phyloP scores from a whole-genome alignment of 2,329 filamentous ascomycete genomes.

The Scedosporium minutisporum region DNA sequence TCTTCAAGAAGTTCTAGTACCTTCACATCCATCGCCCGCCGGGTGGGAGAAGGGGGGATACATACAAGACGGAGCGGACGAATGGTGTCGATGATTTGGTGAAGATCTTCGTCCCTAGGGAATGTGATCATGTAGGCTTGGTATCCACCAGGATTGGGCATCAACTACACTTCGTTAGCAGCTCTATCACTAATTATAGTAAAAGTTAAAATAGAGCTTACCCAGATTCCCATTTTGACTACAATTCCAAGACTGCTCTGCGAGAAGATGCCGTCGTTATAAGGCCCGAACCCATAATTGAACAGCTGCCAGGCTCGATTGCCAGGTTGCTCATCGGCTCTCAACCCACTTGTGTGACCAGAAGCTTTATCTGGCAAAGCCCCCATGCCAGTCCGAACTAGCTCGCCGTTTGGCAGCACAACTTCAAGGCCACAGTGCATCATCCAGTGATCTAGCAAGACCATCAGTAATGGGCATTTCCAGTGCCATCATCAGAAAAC shows the following conservation, averaged over 20 bases:
- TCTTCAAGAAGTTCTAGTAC: neutral
- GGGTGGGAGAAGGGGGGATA: constrained; percentile 19
- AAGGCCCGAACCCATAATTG: constrained; percentile 28
- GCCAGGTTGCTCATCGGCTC: constrained; percentile 17
- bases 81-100: constrained; percentile 26
- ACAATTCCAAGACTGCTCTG: constrained; percentile 43
- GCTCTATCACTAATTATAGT: too few relatives aligned
- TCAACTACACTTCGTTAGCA: constrained; percentile 12
- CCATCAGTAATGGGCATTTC: neutral
- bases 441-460: constrained; percentile 18
- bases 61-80: constrained; percentile 10
- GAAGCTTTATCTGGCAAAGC: constrained; percentile 34
- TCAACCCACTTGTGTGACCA: constrained; percentile 35
- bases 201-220: constrained; percentile 8
- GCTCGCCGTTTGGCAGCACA: constrained; percentile 32
- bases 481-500: neutral
- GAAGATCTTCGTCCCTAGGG: constrained; percentile 21
- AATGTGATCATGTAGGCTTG: constrained; percentile 29
- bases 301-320: constrained; percentile 24
- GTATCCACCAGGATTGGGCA: constrained; percentile 24
- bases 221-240: constrained; percentile 43
- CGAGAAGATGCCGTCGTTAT: constrained; percentile 36
- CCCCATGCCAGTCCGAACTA: constrained; percentile 35
- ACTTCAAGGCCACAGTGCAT: constrained; percentile 32
- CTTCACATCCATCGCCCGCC: constrained; percentile 24